phyloP scores from a whole-genome alignment of 352 stramenopile genomes.

The Pythium folliculosum region DNA sequence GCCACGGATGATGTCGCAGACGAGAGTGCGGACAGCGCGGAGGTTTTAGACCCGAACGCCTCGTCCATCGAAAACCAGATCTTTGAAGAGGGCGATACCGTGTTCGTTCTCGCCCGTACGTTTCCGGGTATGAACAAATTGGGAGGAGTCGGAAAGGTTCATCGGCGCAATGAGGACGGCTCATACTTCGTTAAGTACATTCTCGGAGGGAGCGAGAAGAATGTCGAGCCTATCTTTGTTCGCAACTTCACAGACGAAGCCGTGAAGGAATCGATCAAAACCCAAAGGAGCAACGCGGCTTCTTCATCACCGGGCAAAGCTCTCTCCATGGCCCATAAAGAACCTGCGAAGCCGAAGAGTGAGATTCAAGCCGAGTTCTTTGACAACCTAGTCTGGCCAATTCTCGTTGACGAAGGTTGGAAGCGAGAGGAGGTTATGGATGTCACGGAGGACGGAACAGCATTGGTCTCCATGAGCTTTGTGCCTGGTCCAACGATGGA shows the following conservation, averaged over 20 bases:
- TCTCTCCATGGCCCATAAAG: constrained; percentile 18
- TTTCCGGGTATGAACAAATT: constrained; percentile 80
- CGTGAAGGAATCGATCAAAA: constrained; percentile 79
- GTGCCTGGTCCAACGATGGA: background rate
- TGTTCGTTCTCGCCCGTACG: constrained; percentile 78
- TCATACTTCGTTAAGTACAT: constrained; percentile 87
- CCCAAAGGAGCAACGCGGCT: constrained; percentile 25
- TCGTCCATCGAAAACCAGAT: background rate
- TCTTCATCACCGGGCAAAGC: background rate
- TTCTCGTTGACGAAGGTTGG: constrained; percentile 76
- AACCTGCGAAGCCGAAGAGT: constrained; percentile 14
- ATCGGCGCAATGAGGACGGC: constrained; percentile 55
- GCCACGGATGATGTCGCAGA: background rate
- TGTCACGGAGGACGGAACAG: constrained; percentile 24
- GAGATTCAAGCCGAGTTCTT: constrained; percentile 68
- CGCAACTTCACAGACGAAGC: constrained; percentile 66
- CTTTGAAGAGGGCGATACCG: constrained; percentile 59
- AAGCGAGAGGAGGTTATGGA: constrained; percentile 43
- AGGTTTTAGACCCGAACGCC: constrained; percentile 1
- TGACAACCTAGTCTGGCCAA: constrained; percentile 77
- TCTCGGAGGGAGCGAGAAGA: constrained; percentile 75
- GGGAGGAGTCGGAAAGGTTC: constrained; percentile 60
- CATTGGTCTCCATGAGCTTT: constrained; percentile 34
- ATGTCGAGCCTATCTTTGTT: constrained; percentile 59
- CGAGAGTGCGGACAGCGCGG: constrained; percentile 1